phyloP scores from a whole-genome alignment of 1,139 yeast genomes.

The Taphrina deformans region DNA sequence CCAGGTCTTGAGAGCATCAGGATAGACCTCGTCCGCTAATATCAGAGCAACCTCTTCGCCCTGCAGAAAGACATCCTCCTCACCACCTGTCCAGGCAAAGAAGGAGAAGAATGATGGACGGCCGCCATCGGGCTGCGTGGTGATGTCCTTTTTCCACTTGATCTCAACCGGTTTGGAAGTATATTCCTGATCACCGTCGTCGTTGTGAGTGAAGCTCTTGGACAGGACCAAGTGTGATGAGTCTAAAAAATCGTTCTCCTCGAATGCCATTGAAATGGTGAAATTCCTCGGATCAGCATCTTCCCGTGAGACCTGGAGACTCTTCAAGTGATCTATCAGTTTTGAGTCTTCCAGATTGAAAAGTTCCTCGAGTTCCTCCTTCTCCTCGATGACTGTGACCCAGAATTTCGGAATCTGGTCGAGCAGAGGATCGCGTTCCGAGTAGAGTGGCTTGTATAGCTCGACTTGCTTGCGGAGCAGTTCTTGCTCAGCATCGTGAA shows the following conservation, averaged over 20 bases:
- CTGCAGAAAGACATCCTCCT: conserved; percentile 44
- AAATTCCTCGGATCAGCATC: conserved; percentile 43
- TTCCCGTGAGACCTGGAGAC: conserved; percentile 44
- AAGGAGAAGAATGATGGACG: conserved; percentile 44
- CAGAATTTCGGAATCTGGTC: conserved; percentile 47
- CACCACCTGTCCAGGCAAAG: conserved; percentile 47
- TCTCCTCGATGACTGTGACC: conserved; percentile 46
- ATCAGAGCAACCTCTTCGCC: conserved; percentile 47
- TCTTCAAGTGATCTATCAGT: conserved; percentile 43
- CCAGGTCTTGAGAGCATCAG: conserved; percentile 47
- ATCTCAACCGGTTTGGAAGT: conserved; percentile 42
- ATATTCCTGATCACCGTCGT: conserved; percentile 40
- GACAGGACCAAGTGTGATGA: conserved; percentile 33
- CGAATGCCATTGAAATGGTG: conserved; percentile 45
- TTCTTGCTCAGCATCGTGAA: conserved; percentile 21
- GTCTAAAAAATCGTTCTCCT: conserved; percentile 45
- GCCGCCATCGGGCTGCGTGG: conserved; percentile 41
- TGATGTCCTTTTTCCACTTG: conserved; percentile 47
- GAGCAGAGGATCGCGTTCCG: conserved; percentile 44
- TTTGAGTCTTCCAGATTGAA: conserved; percentile 44
- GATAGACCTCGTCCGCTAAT: conserved; percentile 48
- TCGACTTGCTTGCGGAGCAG: conserved; percentile 35
- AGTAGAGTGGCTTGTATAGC: conserved; percentile 46
- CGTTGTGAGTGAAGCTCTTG: conserved; percentile 36
- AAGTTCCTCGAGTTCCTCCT: conserved; percentile 43